phyloP scores from a whole-genome alignment of 768 basidiomycete species.

The Collybiopsis confluens region DNA sequence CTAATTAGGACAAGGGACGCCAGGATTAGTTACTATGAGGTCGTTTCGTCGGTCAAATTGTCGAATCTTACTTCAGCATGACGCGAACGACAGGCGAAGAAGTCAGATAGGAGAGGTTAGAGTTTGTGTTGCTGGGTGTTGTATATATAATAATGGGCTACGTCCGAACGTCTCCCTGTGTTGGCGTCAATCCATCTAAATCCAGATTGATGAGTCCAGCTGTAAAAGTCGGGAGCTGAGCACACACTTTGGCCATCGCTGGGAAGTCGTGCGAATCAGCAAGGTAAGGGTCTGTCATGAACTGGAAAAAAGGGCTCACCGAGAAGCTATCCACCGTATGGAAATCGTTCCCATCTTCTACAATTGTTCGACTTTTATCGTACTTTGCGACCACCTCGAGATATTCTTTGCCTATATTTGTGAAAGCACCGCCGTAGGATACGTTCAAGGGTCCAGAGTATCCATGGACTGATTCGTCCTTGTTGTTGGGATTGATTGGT shows the following conservation, averaged over 20 bases:
- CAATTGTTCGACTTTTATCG: conserved; percentile 40
- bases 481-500: conserved; percentile 21
- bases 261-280: background rate
- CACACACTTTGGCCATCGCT: conserved; percentile 51
- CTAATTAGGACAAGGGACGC: too few species aligned
- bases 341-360: conserved; percentile 48
- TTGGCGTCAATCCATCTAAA: conserved; percentile 43
- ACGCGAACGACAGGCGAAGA: too few species aligned
- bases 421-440: conserved; percentile 38
- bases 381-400: conserved; percentile 40
- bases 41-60: too few species aligned
- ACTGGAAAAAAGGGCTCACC: conserved; percentile 20
- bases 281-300: conserved; percentile 12
- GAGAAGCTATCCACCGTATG: conserved; percentile 41
- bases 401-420: conserved; percentile 42
- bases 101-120: too few species aligned
- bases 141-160: conserved; percentile 49
- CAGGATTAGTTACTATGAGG: too few species aligned
- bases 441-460: conserved; percentile 24
- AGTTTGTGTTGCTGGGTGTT: conserved; percentile 36
- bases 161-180: conserved; percentile 54
- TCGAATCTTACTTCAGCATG: too few species aligned
- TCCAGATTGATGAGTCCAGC: background rate
- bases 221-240: background rate
- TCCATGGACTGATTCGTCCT: conserved; percentile 39